Conservation (phyloP, 2,329 filamentous ascomycete genomes). For the Phyllosticta citrichinensis region DNA sequence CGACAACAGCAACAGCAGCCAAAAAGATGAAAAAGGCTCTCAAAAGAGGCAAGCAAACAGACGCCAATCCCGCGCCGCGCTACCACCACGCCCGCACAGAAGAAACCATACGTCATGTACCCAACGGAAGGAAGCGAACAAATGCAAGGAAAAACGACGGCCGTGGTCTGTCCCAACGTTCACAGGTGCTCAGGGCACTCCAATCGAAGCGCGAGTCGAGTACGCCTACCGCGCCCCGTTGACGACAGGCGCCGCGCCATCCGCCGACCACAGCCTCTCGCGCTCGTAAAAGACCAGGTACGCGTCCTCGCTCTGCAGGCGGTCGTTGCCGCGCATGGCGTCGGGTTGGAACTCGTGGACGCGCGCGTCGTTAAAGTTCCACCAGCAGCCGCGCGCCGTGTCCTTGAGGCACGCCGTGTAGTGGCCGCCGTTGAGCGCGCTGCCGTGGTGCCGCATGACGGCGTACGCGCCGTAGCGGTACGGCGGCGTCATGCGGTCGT, state of each 20-base stretch:
- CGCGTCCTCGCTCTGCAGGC: slow-evolving; percentile 52
- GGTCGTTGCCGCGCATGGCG: slow-evolving; percentile 36
- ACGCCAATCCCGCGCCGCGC: no score
- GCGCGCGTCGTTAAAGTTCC: slow-evolving; percentile 48
- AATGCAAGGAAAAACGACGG: no score
- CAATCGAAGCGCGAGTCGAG: no score
- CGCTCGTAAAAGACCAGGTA: slow-evolving; percentile 56
- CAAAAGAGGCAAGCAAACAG: no score
- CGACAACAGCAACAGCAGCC: no score
- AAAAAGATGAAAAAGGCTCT: no score
- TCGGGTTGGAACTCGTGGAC: slow-evolving; percentile 48
- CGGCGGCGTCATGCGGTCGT: slow-evolving; percentile 40
- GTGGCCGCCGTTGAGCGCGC: slow-evolving; percentile 60
- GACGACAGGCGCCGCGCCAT: neutral
- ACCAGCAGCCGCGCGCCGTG: slow-evolving; percentile 45
- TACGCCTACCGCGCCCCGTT: neutral
- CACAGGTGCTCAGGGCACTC: no score
- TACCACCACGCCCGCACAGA: no score
- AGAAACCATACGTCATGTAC: no score
- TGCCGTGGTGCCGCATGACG: slow-evolving; percentile 67
- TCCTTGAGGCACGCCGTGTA: slow-evolving; percentile 58
- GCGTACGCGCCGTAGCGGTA: slow-evolving; percentile 80
- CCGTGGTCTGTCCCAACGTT: no score
- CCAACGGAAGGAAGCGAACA: no score
- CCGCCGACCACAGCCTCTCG: slow-evolving; percentile 1